phyloP scores from a whole-genome alignment of 208 protist genomes.

The Acanthamoeba castellanii region DNA sequence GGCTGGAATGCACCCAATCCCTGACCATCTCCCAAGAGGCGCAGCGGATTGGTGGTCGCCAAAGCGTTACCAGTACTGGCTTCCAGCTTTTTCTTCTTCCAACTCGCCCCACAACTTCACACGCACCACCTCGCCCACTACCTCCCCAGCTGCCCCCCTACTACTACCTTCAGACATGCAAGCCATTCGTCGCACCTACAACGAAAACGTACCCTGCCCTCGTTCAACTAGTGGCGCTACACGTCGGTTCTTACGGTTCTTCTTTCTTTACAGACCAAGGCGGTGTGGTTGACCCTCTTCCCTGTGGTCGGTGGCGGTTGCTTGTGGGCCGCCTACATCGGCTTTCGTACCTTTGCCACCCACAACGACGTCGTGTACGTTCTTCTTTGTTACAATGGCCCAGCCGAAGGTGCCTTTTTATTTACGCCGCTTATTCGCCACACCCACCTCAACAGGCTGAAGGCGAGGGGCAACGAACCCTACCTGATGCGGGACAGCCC shows the following conservation, averaged over 20 bases:
- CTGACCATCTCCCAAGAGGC: background rate
- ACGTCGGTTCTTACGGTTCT: too few relatives aligned
- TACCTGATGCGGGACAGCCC: conserved; percentile 2
- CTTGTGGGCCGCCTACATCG: conserved; percentile 35
- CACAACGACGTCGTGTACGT: conserved; percentile 55
- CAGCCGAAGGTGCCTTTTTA: background rate
- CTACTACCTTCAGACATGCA: background rate
- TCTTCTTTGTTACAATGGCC: background rate
- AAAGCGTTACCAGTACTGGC: too few relatives aligned
- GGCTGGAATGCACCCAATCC: background rate
- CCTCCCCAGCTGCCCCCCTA: background rate
- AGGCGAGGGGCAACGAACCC: conserved; percentile 32
- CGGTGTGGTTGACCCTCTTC: conserved; percentile 53
- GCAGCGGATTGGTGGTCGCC: background rate
- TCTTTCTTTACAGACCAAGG: background rate
- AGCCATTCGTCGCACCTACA: conserved; percentile 22
- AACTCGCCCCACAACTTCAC: background rate
- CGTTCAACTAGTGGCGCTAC: background rate
- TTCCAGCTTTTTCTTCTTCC: background rate
- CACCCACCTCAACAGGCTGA: background rate
- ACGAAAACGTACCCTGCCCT: conserved; percentile 13
- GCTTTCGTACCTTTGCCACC: conserved; percentile 46
- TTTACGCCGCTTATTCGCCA: too few relatives aligned
- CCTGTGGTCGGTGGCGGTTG: conserved; percentile 25
- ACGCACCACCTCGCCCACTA: background rate